phyloP scores from a whole-genome alignment of 257 asterid genomes.

The Solanum phureja region DNA sequence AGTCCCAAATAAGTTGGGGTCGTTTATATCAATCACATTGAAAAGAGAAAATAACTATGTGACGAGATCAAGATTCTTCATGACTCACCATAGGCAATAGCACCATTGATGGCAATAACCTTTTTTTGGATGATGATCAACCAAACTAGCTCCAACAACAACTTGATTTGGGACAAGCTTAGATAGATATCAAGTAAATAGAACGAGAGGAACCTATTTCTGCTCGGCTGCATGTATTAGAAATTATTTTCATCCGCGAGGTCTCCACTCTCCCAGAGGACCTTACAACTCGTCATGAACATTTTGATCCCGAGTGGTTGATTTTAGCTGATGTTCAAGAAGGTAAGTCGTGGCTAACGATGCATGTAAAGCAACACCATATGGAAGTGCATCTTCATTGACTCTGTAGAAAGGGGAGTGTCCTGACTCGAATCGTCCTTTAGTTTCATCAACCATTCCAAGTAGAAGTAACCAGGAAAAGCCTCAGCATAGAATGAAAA shows the following conservation, averaged over 20 bases:
- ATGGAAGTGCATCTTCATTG: constrained; percentile 55
- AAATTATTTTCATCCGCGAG: neutral
- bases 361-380: constrained; percentile 65
- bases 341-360: constrained; percentile 40
- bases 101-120: neutral
- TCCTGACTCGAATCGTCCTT: constrained; percentile 20
- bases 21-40: too few species aligned
- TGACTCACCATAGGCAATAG: neutral
- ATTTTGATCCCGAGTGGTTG: neutral
- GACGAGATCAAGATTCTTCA: neutral
- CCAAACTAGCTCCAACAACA: neutral
- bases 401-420: constrained; percentile 44
- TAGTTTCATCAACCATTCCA: constrained; percentile 46
- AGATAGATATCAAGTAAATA: neutral
- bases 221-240: neutral
- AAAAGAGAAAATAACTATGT: neutral
- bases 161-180: neutral
- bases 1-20: neutral
- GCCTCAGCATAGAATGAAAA: constrained; percentile 51
- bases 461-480: constrained; percentile 51
- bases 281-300: constrained; percentile 35
- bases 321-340: constrained; percentile 13
- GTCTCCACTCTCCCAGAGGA: neutral
- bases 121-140: neutral
- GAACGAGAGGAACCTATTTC: neutral